Evolutionary conservation across 2,329 filamentous ascomycete genomes (phyloP), one percentile per base, ranked within the genome.

Genomic region (Davidsoniella eucalypti): DNA sequence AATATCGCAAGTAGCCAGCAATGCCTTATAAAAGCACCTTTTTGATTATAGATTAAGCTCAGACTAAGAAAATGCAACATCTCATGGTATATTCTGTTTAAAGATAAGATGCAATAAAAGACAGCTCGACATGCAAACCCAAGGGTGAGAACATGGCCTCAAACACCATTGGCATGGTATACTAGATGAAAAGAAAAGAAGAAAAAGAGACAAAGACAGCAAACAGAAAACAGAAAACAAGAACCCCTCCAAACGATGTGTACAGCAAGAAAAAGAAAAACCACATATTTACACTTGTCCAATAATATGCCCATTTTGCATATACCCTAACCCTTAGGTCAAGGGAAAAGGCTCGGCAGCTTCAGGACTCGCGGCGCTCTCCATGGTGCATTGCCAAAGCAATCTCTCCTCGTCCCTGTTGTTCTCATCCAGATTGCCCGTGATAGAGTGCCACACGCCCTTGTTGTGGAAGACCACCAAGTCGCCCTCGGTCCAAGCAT

Each of bases 391-490:
- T 49, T 63, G 61, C 60, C 61, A 63, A 51, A 63, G 50, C 45
- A 62, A 25, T 21, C 61, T 57, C 52, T 59, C 57, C 12, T 51
- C 40, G 6, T 50, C 49, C 29, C 12, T 33, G 7, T 33, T 33
- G 29, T 9, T 33, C 29, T 33, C 29, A 10, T 56, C 55, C 17
- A 55, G 42, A 5, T 54, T 51, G 0, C 61, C 61, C 6, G 60
- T 60, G 43, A 63, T 62, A 37, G 55, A 59, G 49, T 63, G 61
- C 58, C 58, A 56, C 6, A 62, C 61, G 1, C 61, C 61, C 33
- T 58, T 54, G 50, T 63, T 63, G 51, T 62, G 59, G 49, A 61
- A 61, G 18, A 62, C 58, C 1, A 62, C 60, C 7, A 62, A 46
- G 48, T 61, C 60, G 10, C 60, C 61, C 33, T 60, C 58, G 9